Base-by-base conservation (phyloP, 2,329 filamentous ascomycete genomes). In the Ceratocystis huliohia region DNA sequence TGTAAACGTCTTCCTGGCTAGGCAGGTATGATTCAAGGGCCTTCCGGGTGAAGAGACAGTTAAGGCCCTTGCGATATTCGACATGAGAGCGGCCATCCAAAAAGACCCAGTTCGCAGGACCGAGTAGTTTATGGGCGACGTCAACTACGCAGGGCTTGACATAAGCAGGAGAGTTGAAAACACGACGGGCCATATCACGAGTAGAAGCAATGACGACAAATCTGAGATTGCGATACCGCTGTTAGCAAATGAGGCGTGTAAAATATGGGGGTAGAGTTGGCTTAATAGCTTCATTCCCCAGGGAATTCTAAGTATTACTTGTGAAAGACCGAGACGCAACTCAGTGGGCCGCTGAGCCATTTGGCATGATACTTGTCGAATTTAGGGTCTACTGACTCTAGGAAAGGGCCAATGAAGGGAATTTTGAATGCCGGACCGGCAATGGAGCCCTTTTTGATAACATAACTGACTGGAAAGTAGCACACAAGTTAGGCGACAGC, bases 281-380 rank as follows among this genome's bases (percentile, higher is more conserved):
- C 37, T 13, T 13, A 41, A 13, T 41, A 41, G 10, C 37, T 15
- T 41, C 37, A 41, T 41, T 41, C 37, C 37, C 37, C 37, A 13
- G 15, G 13, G 37, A 10, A 4, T 41, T 41, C 10, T 13, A 10
- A 41, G 37, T 41, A 15, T 71, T 84, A 96, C 91, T 97, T 99
- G 85, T 99, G 94, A 80, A 99, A 99, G 73, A 99, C 91, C 1
- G 92, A 96, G 69, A 99, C 94, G 74, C 94, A 99, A 81, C 92
- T 96, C 71, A 99, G 81, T 61, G 89, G 87, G 61, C 89, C 94
- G 73, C 91, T 96, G 72, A 82, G 76, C 94, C 94, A 99, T 81
- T 97, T 96, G 69, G 82, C 87, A 75, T 92, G 83, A 79, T 99
- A 99, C 73, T 92, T 84, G 69, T 88, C 85, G 75, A 96, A 97